phyloP scores from a whole-genome alignment of 2,329 filamentous ascomycete species.

The Monilinia laxa region DNA sequence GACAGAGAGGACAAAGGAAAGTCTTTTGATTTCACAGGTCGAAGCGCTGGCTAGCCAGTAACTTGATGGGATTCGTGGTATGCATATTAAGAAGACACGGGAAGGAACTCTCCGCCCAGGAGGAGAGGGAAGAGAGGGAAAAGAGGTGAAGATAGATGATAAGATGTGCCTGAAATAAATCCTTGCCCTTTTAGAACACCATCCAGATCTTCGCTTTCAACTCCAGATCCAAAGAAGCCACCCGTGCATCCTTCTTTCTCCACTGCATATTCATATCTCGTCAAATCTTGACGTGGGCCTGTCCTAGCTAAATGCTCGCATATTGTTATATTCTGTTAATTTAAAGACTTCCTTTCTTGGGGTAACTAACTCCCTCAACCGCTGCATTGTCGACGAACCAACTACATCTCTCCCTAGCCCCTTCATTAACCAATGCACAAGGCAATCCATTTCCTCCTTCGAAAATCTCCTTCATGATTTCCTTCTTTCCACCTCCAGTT shows the following conservation, averaged over 20 bases:
- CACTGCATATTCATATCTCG: neutral
- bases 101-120: neutral
- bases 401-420: constrained; percentile 79
- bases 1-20: too few species aligned
- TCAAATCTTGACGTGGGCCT: neutral
- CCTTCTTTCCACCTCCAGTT: constrained; percentile 85
- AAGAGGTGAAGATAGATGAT: neutral
- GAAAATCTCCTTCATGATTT: constrained; percentile 89
- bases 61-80: neutral
- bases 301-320: neutral
- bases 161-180: neutral
- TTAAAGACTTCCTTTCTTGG: constrained; percentile 67
- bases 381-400: constrained; percentile 93
- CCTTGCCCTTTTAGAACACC: neutral
- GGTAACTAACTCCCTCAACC: constrained; percentile 80
- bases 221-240: constrained; percentile 13
- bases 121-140: neutral
- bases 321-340: neutral
- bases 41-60: neutral
- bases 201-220: constrained; percentile 13
- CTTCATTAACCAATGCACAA: constrained; percentile 83
- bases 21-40: neutral
- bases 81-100: too few species aligned
- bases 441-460: constrained; percentile 73
- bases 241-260: neutral